Evolutionary conservation across 2,329 filamentous ascomycete genomes (phyloP), one percentile per base, ranked within the genome.

Genomic region (Cytospora schulzeri): DNA sequence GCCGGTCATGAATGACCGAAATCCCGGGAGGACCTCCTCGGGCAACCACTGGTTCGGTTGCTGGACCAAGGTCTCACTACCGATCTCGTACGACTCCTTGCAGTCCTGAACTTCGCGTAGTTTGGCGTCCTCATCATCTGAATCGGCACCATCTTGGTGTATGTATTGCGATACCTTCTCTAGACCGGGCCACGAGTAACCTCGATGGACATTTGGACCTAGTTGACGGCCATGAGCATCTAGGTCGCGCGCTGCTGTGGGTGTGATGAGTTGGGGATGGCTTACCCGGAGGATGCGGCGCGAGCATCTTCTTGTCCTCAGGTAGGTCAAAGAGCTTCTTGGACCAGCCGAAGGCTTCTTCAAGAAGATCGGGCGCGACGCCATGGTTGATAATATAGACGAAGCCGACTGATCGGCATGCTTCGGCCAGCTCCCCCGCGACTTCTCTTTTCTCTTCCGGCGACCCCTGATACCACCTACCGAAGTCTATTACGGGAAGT

Each of bases 31-130:
- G n/a, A 68, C 68, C 4, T 72, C 68, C 9, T 78, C 76, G 0
- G 76, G 74, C 0, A 73, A 68, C 78, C 78, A 81, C 60, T 79
- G 76, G 68, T 80, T 80, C 22, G 68, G 63, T 52, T 69, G 60
- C 11, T 62, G 31, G 12, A 38, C 63, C 7, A 65, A 35, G 28
- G 63, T 60, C 59, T 64, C 56, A 65, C 67, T 56, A 1, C 67
- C 58, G 52, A 67, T 63, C 61, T 66, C 48, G 22, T 65, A 66
- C 0, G 76, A 76, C 69, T 80, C 78, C 66, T 66, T 68, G 54
- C 53, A 68, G 22, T 68, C 65, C 28, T 68, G 67, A n/a, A 68
- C 63, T 33, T 66, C 52, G 33, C 67, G 62, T 24, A 67, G 59
- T 59, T 57, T 55, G 24, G 50, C 58, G n/a, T 65, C 65, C 33